A percentile compares a stretch with the other conserved stretches of the same genome.
Conservation (phyloP, 257 asterid genomes). For the Verbascum thapsus region DNA sequence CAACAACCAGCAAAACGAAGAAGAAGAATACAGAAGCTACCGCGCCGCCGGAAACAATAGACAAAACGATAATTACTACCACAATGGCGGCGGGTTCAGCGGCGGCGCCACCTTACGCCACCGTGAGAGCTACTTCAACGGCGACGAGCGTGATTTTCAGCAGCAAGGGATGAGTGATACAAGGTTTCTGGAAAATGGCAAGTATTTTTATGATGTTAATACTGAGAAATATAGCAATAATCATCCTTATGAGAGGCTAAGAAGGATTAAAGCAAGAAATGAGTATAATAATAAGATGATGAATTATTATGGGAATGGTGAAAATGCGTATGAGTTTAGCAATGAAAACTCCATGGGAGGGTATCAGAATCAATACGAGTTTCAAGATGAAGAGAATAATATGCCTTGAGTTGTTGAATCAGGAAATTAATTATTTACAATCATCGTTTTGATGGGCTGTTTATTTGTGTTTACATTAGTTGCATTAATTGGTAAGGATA, state of each 20-base stretch:
- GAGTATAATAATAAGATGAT: slow-evolving; percentile 33
- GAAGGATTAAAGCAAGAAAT: slow-evolving; percentile 25
- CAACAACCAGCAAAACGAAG: slow-evolving; percentile 30
- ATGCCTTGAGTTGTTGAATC: slow-evolving; percentile 40
- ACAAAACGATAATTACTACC: slow-evolving; percentile 15
- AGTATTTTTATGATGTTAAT: slow-evolving; percentile 45
- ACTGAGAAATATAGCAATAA: slow-evolving; percentile 43
- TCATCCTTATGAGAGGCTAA: slow-evolving; percentile 51
- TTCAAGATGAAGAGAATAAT: slow-evolving; percentile 40
- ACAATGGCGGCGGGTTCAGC: slow-evolving; percentile 26
- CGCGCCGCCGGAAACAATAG: slow-evolving; percentile 15
- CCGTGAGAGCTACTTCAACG: slow-evolving; percentile 27
- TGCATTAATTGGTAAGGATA: background rate
- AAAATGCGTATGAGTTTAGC: slow-evolving; percentile 31
- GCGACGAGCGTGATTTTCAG: slow-evolving; percentile 28
- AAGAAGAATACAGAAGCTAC: slow-evolving; percentile 12
- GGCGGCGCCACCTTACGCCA: slow-evolving; percentile 13
- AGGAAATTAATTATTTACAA: background rate
- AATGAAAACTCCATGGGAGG: slow-evolving; percentile 28
- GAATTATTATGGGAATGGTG: slow-evolving; percentile 27
- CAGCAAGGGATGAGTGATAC: slow-evolving; percentile 87
- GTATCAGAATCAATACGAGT: slow-evolving; percentile 37
- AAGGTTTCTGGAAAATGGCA: slow-evolving; percentile 63
- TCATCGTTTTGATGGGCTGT: no score
- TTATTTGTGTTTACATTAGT: slow-evolving; percentile 14